Evolutionary conservation across 2,329 filamentous ascomycete species (phyloP).

Genomic region (Pseudocercospora ulei): DNA sequence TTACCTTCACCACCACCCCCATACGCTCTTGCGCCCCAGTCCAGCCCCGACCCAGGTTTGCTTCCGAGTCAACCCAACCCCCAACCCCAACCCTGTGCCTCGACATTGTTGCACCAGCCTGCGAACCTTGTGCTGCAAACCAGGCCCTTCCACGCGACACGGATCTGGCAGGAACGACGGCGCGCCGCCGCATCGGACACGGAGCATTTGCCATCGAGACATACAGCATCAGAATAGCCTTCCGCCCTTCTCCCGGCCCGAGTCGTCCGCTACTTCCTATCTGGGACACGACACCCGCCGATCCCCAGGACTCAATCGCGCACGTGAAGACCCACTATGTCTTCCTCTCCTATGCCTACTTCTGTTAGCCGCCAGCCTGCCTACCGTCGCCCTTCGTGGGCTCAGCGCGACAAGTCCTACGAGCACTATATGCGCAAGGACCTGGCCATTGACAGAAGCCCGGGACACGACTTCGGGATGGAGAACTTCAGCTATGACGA

Average conservation of each 20-base stretch:
- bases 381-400: conserved; percentile 29
- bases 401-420: conserved; percentile 23
- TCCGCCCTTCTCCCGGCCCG: conserved; percentile 1
- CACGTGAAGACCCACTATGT: conserved; percentile 5
- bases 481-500: conserved; percentile 34
- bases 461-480: conserved; percentile 24
- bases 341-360: neutral
- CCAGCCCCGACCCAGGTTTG: neutral
- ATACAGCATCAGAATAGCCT: conserved; percentile 6
- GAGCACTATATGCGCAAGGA: conserved; percentile 23
- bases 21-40: neutral
- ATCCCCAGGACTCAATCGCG: conserved; percentile 2
- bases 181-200: neutral
- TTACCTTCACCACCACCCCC: neutral
- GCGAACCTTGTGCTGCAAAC: neutral
- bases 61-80: conserved; percentile 1
- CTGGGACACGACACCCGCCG: neutral
- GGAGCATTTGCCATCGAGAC: neutral
- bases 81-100: neutral
- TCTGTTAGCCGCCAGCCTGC: conserved; percentile 23
- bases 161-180: neutral
- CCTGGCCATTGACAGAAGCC: conserved; percentile 20
- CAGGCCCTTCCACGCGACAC: neutral
- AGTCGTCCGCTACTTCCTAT: conserved; percentile 9
- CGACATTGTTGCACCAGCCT: neutral